Conservation (phyloP, 2,329 filamentous ascomycete species). For the Ascochyta clinopodiicola region DNA sequence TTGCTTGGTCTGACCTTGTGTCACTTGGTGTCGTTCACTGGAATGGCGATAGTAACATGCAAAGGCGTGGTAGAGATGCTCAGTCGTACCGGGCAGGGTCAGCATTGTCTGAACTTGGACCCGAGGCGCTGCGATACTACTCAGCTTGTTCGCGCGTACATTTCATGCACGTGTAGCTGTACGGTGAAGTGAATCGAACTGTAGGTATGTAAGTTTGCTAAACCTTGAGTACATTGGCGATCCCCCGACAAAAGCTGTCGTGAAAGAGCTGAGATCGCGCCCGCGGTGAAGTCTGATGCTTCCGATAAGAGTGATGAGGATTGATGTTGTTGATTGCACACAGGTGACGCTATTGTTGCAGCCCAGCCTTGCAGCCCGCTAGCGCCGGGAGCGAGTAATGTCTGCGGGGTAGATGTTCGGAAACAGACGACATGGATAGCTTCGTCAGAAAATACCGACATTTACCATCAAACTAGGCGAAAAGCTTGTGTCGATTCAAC, state of each 20-base stretch:
- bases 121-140: not conserved
- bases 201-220: not conserved
- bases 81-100: not conserved
- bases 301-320: not conserved
- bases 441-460: slow-evolving; percentile 24
- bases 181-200: not conserved
- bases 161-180: not conserved
- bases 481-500: slow-evolving; percentile 22
- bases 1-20: not conserved
- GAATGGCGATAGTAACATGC: not conserved
- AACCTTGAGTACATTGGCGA: not conserved
- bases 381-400: slow-evolving; percentile 18
- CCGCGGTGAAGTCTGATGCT: not conserved
- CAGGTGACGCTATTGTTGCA: not conserved
- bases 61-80: not conserved
- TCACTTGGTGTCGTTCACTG: not conserved
- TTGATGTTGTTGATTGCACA: not conserved
- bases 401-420: slow-evolving; percentile 31
- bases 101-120: not conserved
- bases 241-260: not conserved
- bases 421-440: slow-evolving; percentile 16
- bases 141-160: not conserved
- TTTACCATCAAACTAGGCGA: slow-evolving; percentile 27
- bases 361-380: slow-evolving; percentile 9
- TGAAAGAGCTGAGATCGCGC: not conserved